Percentiles rank a stretch among this genome's conserved stretches.
Evolutionary conservation across 805 yeast species (phyloP).

Genomic region (Teunomyces cretensis): DNA sequence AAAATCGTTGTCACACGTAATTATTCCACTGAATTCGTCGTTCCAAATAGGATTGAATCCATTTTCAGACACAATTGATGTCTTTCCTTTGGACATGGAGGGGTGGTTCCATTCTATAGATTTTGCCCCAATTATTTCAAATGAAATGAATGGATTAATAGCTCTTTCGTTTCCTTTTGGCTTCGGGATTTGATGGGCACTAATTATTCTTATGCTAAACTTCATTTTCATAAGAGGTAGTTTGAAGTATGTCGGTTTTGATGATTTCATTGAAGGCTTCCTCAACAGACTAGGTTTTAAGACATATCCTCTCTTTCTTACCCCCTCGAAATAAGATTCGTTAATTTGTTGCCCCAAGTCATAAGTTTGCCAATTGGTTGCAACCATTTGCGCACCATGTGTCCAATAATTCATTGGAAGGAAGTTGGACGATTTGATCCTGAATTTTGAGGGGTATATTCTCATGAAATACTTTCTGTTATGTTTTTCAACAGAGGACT

Average conservation of each 20-base stretch:
- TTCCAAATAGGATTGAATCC: conserved; percentile 92
- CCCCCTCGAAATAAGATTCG: conserved; percentile 71
- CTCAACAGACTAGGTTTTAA: conserved; percentile 63
- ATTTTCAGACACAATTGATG: conserved; percentile 50
- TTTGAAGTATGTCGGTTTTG: background rate
- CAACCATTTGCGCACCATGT: conserved; percentile 89
- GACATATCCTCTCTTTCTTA: conserved; percentile 68
- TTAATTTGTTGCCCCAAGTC: conserved; percentile 89
- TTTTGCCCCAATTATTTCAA: conserved; percentile 56
- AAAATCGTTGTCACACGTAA: conserved; percentile 41
- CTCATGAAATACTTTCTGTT: conserved; percentile 75
- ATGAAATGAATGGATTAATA: conserved; percentile 60
- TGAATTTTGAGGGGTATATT: conserved; percentile 78
- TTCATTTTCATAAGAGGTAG: background rate
- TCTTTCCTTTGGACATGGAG: conserved; percentile 11
- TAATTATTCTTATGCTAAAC: conserved; percentile 48
- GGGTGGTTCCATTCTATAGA: conserved; percentile 21
- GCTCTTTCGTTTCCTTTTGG: conserved; percentile 50
- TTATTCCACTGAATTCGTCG: conserved; percentile 45
- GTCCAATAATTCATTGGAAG: conserved; percentile 80
- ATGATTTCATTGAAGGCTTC: conserved; percentile 26
- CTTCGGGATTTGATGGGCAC: conserved; percentile 85
- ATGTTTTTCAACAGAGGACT: conserved; percentile 66
- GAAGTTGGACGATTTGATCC: conserved; percentile 79
- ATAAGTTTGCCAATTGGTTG: conserved; percentile 94